phyloP scores from a whole-genome alignment of 331 rosid species.

The Acacia pycnantha region DNA sequence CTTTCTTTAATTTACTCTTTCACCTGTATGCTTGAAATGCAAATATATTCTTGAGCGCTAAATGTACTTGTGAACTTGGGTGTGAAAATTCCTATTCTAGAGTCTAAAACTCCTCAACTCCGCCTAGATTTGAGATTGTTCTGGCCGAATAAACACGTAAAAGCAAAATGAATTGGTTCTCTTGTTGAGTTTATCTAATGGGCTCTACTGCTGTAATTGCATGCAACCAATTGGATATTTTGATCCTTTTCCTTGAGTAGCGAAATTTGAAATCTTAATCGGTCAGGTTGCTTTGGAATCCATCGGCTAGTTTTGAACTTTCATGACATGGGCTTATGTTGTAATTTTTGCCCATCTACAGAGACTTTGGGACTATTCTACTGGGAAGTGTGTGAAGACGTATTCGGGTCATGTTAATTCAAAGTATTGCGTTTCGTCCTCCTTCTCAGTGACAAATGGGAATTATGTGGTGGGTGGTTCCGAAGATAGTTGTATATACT shows the following conservation, averaged over 20 bases:
- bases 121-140: not conserved
- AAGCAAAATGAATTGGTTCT: not conserved
- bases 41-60: not conserved
- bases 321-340: conserved; percentile 11
- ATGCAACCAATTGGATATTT: not conserved
- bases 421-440: conserved; percentile 73
- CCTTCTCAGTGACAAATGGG: conserved; percentile 81
- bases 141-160: not conserved
- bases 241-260: not conserved
- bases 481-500: conserved; percentile 71
- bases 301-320: conserved; percentile 16
- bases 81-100: not conserved
- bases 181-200: not conserved
- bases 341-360: conserved; percentile 14
- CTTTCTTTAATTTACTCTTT: not conserved
- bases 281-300: not conserved
- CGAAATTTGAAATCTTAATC: not conserved
- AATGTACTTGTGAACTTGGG: not conserved
- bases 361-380: conserved; percentile 92
- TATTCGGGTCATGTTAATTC: conserved; percentile 79
- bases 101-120: not conserved
- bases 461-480: conserved; percentile 87
- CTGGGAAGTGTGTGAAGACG: conserved; percentile 83
- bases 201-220: not conserved
- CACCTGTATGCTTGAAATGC: not conserved